Percentiles rank a stretch among this genome's conserved stretches.
Conservation (phyloP, 257 asterid species). For the Haberlea rhodopensis region DNA sequence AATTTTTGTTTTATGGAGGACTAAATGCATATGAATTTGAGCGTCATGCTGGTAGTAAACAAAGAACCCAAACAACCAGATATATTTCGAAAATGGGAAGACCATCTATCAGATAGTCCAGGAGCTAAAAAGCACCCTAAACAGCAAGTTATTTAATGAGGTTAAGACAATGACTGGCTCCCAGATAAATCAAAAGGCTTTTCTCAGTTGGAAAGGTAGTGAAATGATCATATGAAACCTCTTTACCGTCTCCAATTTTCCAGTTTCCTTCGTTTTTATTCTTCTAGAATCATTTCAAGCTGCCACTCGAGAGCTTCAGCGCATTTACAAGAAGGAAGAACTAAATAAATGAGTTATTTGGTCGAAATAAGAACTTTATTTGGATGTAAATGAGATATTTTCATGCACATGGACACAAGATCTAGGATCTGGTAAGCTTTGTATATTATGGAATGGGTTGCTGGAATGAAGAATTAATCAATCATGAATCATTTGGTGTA, state of each 20-base stretch:
- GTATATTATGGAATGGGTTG: conserved; percentile 24
- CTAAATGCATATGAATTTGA: conserved; percentile 91
- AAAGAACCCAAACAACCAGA: conserved; percentile 94
- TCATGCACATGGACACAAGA: conserved; percentile 26
- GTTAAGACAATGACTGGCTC: conserved; percentile 87
- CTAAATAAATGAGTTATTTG: conserved; percentile 46
- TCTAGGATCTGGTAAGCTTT: conserved; percentile 24
- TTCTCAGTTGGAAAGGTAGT: conserved; percentile 92
- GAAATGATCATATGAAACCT: neutral
- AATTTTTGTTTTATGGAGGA: conserved; percentile 38
- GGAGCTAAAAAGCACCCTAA: conserved; percentile 82
- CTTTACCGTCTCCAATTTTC: neutral
- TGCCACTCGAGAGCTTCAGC: conserved; percentile 91
- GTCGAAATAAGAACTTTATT: conserved; percentile 10
- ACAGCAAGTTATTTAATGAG: conserved; percentile 69
- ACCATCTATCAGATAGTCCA: conserved; percentile 90
- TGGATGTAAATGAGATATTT: conserved; percentile 25
- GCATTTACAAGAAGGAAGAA: conserved; percentile 87
- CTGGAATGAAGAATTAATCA: neutral
- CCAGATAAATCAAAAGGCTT: conserved; percentile 88
- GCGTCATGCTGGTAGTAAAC: conserved; percentile 93
- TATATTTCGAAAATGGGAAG: conserved; percentile 86
- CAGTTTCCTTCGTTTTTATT: conserved; percentile 18
- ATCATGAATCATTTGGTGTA: neutral
- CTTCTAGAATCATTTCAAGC: conserved; percentile 86